Base-by-base conservation (phyloP, 2,329 filamentous ascomycete species). In the Venturiaceae sp. region DNA sequence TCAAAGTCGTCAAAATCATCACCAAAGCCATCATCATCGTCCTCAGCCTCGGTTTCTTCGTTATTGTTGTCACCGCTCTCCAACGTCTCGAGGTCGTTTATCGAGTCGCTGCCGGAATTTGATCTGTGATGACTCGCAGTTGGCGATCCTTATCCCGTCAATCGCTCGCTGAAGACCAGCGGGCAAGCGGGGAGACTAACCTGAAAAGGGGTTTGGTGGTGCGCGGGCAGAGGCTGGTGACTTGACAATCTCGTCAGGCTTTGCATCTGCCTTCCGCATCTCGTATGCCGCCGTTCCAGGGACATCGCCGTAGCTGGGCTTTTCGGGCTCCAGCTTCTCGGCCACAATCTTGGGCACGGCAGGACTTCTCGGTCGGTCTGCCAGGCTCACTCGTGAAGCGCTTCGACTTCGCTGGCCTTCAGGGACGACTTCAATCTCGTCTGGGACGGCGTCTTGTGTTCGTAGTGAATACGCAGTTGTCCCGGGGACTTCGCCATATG, bases 21-120 rank as follows among this genome's bases (percentile, higher is more conserved):
- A 56, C 81, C 82, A 69, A 84, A 83, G 64, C 86, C 87, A 67
- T 87, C 85, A 71, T 90, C 90, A 66, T 88, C 86, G 66, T 83
- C 75, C 39, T 63, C 72, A 50, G 71, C 70, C 56, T 71, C 70
- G 19, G 74, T 78, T 63, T 77, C 61, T 66, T 47, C 37, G 28
- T 34, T 60, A 21, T 55, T 53, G 39, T 47, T 44, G 30, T 54
- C 58, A 37, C 26, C 59, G 7, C 63, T 57, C 30, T 66, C 58
- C 57, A 47, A 32, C 37, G 58, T 54, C 64, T 70, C 68, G 39
- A 68, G 69, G 64, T 73, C 74, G 68, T 41, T 37, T 32, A 32
- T 39, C 26, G 33, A 39, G 26, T 46, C 65, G 63, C 64, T 61
- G 67, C 53, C 53, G 13, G 34, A 34, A 41, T 7, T 19, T 28